These are phyloP conservation scores for Lathyrus sativus DNA, from an alignment of 306 rosid species.

Conservation along the genomic window DNA sequence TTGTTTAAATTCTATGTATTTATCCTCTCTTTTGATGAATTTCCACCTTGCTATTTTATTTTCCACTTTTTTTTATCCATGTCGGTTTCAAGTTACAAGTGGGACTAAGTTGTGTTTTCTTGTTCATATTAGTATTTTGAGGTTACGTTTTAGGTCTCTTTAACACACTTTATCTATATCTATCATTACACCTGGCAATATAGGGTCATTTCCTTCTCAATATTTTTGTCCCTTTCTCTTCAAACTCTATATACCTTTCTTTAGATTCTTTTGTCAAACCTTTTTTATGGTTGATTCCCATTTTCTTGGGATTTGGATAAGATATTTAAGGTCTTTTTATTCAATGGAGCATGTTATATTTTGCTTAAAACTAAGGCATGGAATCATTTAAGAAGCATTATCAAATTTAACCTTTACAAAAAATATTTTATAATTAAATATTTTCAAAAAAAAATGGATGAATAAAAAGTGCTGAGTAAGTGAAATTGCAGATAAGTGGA, in stretches of 20 bases:
- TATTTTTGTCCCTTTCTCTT: slow-evolving; percentile 48
- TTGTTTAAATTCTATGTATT: slow-evolving; percentile 24
- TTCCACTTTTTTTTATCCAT: slow-evolving; percentile 8
- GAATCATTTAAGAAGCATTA: too few relatives aligned
- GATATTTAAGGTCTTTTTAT: too few relatives aligned
- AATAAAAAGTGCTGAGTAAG: too few relatives aligned
- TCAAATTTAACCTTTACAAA: too few relatives aligned
- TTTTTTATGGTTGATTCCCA: slow-evolving; percentile 3
- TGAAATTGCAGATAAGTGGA: slow-evolving; percentile 81
- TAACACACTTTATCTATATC: slow-evolving; percentile 5
- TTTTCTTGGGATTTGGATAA: neutral
- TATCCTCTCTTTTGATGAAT: slow-evolving; percentile 37
- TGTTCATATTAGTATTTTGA: neutral
- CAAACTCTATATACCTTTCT: slow-evolving; percentile 26
- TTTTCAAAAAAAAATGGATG: too few relatives aligned
- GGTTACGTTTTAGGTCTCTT: slow-evolving; percentile 27
- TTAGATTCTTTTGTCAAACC: slow-evolving; percentile 37
- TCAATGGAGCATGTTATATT: too few relatives aligned
- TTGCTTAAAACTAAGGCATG: too few relatives aligned
- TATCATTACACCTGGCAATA: slow-evolving; percentile 48
- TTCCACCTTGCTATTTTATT: slow-evolving; percentile 46
- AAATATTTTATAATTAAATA: too few relatives aligned
- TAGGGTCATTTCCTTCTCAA: slow-evolving; percentile 43
- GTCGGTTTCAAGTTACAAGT: slow-evolving; percentile 16
- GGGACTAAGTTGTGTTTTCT: slow-evolving; percentile 37